These are phyloP conservation scores for Aspergillus affinis DNA, from an alignment of 495 filamentous ascomycete genomes.

Conservation along the genomic window DNA sequence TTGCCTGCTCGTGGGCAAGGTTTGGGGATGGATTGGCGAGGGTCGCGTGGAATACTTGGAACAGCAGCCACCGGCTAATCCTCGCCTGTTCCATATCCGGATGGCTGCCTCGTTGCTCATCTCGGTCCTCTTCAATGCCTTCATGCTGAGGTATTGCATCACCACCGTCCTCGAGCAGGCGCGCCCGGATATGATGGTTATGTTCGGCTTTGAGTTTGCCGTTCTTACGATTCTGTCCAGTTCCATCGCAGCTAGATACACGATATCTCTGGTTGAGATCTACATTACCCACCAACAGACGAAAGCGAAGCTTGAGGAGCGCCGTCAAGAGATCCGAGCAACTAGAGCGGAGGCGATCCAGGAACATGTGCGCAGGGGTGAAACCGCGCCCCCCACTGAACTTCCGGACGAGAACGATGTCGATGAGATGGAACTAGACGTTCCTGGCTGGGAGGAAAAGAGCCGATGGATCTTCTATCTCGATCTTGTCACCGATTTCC, in stretches of 20 bases:
- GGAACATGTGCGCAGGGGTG: constrained; percentile 39
- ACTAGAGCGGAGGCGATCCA: constrained; percentile 55
- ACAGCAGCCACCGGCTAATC: constrained; percentile 91
- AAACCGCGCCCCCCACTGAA: constrained; percentile 27
- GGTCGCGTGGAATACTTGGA: constrained; percentile 91
- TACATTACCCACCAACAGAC: constrained; percentile 71
- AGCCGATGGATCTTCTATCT: constrained; percentile 89
- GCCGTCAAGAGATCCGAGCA: constrained; percentile 63
- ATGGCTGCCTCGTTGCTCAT: constrained; percentile 75
- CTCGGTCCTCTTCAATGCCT: constrained; percentile 72
- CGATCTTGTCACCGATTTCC: constrained; percentile 84
- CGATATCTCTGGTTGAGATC: constrained; percentile 75
- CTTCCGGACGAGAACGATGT: constrained; percentile 71
- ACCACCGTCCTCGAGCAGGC: constrained; percentile 80
- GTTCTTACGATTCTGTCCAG: constrained; percentile 76
- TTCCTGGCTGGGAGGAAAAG: constrained; percentile 96
- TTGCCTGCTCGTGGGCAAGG: constrained; percentile 84
- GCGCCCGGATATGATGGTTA: constrained; percentile 97
- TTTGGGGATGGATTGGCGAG: constrained; percentile 98
- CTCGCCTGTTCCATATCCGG: constrained; percentile 82
- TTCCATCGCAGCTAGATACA: constrained; percentile 76
- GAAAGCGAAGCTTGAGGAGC: constrained; percentile 60
- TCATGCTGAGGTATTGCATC: constrained; percentile 76
- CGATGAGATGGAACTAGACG: constrained; percentile 90
- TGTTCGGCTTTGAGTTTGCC: constrained; percentile 98